Conservation (phyloP, 306 rosid species). For the Vachellia collinsii region DNA sequence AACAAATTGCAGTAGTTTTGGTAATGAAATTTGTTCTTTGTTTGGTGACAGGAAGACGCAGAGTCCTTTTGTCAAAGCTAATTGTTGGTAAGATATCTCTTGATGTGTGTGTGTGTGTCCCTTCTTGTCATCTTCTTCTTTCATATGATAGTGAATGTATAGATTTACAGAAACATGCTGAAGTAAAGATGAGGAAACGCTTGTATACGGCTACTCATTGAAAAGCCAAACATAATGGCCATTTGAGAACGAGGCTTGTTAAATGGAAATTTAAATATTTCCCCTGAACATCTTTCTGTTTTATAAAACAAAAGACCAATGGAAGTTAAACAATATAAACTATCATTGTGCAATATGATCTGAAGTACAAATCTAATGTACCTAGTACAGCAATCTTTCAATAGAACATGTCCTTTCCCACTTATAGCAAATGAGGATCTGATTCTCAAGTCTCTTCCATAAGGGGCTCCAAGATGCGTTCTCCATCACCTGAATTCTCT, state of each 20-base stretch:
- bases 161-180: neutral
- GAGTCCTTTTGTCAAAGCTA: constrained; percentile 29
- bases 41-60: constrained; percentile 36
- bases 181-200: neutral
- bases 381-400: neutral
- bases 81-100: constrained; percentile 34
- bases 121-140: constrained; percentile 18
- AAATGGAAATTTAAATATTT: neutral
- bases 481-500: neutral
- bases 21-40: constrained; percentile 16
- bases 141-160: neutral
- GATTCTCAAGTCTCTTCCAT: neutral
- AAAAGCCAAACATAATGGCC: neutral
- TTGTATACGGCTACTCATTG: neutral
- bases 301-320: neutral
- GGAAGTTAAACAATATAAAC: neutral
- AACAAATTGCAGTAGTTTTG: neutral
- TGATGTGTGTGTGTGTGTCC: neutral
- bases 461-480: neutral
- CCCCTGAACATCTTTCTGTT: neutral
- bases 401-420: neutral
- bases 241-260: neutral
- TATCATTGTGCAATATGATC: neutral
- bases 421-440: neutral
- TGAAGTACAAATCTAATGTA: neutral